Base-by-base conservation (phyloP, 306 rosid genomes). In the Elaeagnus macrophylla region DNA sequence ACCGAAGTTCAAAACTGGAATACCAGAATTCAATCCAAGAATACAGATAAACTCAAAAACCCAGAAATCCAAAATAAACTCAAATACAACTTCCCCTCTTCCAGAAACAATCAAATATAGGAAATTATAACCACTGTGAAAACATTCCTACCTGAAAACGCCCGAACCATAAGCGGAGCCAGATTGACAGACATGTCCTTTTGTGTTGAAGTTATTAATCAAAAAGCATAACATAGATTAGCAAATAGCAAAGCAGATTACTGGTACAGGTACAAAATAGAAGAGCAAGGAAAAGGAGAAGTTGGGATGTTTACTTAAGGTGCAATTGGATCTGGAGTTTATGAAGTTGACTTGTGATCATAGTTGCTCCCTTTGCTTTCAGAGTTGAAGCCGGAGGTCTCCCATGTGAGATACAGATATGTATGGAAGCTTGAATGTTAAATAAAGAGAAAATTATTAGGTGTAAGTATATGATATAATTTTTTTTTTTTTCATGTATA, bases 331-430 rank as follows among this genome's bases (percentile, higher is more conserved):
- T 76, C 75, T 67, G 68, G 48, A 65, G 37, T 61, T 19, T 61
- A 44, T 43, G 76, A 75, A 20, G 62, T 41, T 56, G 75, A 76
- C 81, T 51, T 18, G 65, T 14, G 51, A 76, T 68, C 77, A 67
- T 63, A 54, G 68, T 13, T 45, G 56, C 46, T 12, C 54, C 7
- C 13, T 43, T 9, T 7, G 44, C 10, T 2, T 48, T 39, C 42
- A 8, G 65, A 25, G 54, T 14, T 41, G 15, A 16, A 16, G 25
- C n/a, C 16, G 12, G 10, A 5, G 0, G 38, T 15, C 32, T 25
- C 2, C 17, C 3, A 5, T 54, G 18, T 12, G 7, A 14, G 25
- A 44, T 19, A 59, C 17, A 10, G 58, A 45, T 46, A 20, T 6
- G 25, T 60, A 49, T 25, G 37, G 51, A 46, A 67, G 54, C 2